Percentiles rank a stretch among this genome's conserved stretches.
phyloP scores from a whole-genome alignment of 345 rosid genomes.

The Ceriops zippeliana region DNA sequence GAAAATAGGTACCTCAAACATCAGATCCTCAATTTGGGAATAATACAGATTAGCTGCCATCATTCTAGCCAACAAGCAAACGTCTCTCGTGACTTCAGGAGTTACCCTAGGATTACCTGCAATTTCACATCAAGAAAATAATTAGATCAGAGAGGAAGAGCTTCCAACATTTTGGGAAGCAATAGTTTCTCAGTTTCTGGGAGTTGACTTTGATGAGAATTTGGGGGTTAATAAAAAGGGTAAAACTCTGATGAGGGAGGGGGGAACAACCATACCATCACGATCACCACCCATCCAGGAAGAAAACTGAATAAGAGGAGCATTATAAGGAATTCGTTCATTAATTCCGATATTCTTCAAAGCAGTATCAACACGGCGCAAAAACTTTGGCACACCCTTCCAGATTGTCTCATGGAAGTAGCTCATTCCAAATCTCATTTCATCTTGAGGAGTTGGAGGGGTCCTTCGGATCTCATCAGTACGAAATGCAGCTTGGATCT shows the following conservation, averaged over 20 bases:
- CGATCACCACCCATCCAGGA: conserved; percentile 99
- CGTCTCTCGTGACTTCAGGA: conserved; percentile 99
- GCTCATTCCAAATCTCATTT: conserved; percentile 99
- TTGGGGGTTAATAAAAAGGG: too few species aligned
- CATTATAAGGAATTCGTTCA: conserved; percentile 94
- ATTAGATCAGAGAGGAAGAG: background rate
- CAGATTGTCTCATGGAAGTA: conserved; percentile 98
- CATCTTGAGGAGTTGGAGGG: conserved; percentile 98
- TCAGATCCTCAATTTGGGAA: conserved; percentile 90
- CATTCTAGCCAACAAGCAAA: conserved; percentile 95
- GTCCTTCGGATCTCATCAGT: conserved; percentile 98
- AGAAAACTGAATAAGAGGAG: conserved; percentile 95
- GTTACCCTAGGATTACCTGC: conserved; percentile 98
- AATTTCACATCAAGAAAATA: background rate
- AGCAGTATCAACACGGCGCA: conserved; percentile 98
- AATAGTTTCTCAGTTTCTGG: background rate
- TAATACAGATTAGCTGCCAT: conserved; percentile 96
- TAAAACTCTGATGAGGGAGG: too few species aligned
- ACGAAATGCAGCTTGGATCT: conserved; percentile 99
- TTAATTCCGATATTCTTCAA: conserved; percentile 90
- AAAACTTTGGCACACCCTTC: conserved; percentile 98
- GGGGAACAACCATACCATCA: conserved; percentile 50
- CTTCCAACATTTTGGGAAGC: background rate
- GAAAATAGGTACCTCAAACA: conserved; percentile 15
- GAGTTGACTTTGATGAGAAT: too few species aligned